Base-by-base conservation (phyloP, 306 rosid species). In the Sechiopsis laciniata region DNA sequence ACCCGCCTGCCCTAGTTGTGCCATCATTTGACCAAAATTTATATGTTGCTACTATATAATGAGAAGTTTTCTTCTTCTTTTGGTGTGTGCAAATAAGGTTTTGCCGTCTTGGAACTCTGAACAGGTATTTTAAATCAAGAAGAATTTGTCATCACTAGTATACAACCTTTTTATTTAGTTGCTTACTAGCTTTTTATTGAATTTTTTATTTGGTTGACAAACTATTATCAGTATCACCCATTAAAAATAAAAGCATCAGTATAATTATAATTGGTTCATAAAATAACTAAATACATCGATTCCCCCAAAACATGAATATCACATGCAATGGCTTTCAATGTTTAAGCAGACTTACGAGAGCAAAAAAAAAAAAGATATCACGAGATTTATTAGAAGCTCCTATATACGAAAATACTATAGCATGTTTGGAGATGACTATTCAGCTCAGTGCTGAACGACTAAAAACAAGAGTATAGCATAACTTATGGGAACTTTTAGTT, bases 11-110 rank as follows among this genome's bases (percentile, higher is more conserved):
- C 71, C 71, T 37, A 65, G 54, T 9, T 65, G 26, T 65, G n/a
- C n/a, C 53, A 10, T 40, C 71, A 40, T 65, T 65, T 65, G 53
- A 65, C 71, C 71, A 37, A 65, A 29, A 65, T 42, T 65, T 65
- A 42, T 54, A 65, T 65, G 71, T 40, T 50, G 21, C 56, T 21
- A 68, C 12, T 68, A 68, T 20, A 68, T 48, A 46, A 68, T 7
- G 73, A 67, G 12, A 51, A 68, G 17, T 26, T 68, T 14, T 42
- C 5, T 40, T 14, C 15, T 63, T 17, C n/a, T 16, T 15, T 29
- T 54, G n/a, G 16, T 17, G 1, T 7, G 15, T 29, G 12, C 12
- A 15, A 15, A 15, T 29, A 61, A 61, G 46, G 46, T 59, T 8
- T 50, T 50, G 11, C 50, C 50, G 50, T 50, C 54, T 24, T 59